Conservation (phyloP, 2,329 filamentous ascomycete species). For the Myriosclerotinia duriaeana region DNA sequence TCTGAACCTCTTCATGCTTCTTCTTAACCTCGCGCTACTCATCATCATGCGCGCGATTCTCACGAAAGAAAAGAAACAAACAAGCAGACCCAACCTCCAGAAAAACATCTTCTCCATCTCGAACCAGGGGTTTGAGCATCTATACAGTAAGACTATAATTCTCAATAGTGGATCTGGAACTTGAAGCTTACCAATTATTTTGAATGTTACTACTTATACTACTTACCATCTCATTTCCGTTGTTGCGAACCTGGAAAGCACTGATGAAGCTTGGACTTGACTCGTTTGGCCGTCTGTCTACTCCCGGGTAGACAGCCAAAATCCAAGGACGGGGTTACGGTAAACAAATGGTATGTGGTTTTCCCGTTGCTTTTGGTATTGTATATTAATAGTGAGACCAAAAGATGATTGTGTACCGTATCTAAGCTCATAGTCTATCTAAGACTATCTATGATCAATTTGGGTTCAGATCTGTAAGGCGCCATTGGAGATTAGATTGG, state of each 20-base stretch:
- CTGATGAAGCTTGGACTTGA: slow-evolving; percentile 12
- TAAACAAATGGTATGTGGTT: not conserved
- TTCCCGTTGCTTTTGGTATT: not conserved
- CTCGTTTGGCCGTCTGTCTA: slow-evolving; percentile 11
- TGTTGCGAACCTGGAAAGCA: not conserved
- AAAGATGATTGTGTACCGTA: not conserved
- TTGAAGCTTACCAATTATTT: slow-evolving; percentile 12
- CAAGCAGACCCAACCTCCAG: slow-evolving; percentile 18
- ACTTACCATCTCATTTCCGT: not conserved
- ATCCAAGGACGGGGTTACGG: not conserved
- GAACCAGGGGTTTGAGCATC: slow-evolving; percentile 7
- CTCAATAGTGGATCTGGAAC: slow-evolving; percentile 16
- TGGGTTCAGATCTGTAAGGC: not conserved
- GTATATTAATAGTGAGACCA: slow-evolving; percentile 3
- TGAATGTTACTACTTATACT: too few species aligned
- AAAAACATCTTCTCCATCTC: slow-evolving; percentile 19
- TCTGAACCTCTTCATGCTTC: slow-evolving; percentile 15
- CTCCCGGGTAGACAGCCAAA: slow-evolving; percentile 14
- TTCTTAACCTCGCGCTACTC: slow-evolving; percentile 4
- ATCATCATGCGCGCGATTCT: slow-evolving; percentile 9
- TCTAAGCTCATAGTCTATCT: too few species aligned
- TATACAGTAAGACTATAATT: not conserved
- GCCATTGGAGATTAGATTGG: not conserved
- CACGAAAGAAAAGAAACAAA: not conserved
- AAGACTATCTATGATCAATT: not conserved